Conservation (phyloP, 148 eudicot species). For the Rhododendron simsii region DNA sequence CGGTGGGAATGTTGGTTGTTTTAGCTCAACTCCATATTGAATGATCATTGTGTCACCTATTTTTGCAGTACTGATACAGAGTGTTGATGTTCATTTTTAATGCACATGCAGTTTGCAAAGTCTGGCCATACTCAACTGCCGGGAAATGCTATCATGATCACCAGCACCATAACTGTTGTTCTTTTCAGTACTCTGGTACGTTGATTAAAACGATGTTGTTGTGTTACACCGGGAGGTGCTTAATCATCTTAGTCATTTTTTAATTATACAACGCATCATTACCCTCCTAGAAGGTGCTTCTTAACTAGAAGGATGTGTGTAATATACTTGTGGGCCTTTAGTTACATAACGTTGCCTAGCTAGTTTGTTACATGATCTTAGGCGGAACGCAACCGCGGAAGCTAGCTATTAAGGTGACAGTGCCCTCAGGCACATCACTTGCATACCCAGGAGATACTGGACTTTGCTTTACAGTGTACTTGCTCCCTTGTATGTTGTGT, state of each 20-base stretch:
- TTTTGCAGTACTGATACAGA: neutral
- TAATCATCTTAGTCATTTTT: neutral
- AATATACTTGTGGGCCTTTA: neutral
- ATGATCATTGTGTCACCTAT: neutral
- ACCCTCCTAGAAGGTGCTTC: neutral
- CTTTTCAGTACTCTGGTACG: conserved; percentile 82
- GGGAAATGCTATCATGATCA: conserved; percentile 76
- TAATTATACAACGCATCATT: neutral
- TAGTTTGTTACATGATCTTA: neutral
- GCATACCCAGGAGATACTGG: neutral
- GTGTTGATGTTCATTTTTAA: neutral
- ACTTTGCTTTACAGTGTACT: neutral
- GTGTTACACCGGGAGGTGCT: neutral
- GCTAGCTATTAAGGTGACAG: neutral
- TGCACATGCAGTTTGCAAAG: conserved; percentile 61
- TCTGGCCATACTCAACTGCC: conserved; percentile 68
- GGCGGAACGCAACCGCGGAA: neutral
- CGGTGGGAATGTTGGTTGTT: neutral
- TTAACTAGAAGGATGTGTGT: neutral
- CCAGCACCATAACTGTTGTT: conserved; percentile 77
- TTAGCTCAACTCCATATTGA: neutral
- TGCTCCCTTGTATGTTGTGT: neutral
- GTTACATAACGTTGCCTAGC: neutral
- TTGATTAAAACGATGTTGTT: neutral
- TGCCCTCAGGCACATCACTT: neutral